Percentiles rank a stretch among this genome's conserved stretches.
These are phyloP conservation scores for Geranomyces michiganensis DNA, from an alignment of 192 early-diverging fungal genomes.

Conservation along the genomic window DNA sequence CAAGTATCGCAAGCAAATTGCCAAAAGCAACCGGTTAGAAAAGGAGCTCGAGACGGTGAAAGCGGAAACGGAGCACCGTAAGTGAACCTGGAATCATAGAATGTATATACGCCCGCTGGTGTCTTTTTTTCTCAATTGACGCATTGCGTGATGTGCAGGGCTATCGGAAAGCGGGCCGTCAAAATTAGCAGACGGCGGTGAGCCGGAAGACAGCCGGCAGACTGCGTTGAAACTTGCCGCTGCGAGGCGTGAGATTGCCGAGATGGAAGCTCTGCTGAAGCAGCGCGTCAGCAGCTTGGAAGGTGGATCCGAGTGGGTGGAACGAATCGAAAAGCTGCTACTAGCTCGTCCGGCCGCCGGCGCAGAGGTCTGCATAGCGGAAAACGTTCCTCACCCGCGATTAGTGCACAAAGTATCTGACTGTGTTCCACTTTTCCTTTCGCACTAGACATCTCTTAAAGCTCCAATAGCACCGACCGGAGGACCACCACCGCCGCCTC, in stretches of 20 bases:
- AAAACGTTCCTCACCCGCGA: neutral
- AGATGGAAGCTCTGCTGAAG: constrained; percentile 38
- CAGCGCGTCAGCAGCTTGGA: constrained; percentile 21
- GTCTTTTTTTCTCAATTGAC: no score
- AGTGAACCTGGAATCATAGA: no score
- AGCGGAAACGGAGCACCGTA: neutral
- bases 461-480: neutral
- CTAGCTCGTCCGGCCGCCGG: neutral
- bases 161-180: no score
- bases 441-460: no score
- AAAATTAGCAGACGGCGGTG: no score
- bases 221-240: constrained; percentile 21
- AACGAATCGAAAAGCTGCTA: constrained; percentile 16
- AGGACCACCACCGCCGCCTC: neutral
- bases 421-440: no score
- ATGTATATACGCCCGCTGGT: no score
- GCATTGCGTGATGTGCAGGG: no score
- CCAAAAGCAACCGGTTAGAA: constrained; percentile 47
- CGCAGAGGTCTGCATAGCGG: neutral
- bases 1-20: constrained; percentile 41
- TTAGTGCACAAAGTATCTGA: neutral
- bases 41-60: constrained; percentile 49
- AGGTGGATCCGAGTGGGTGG: constrained; percentile 30
- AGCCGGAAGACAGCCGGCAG: neutral
- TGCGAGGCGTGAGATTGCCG: constrained; percentile 32